These are phyloP conservation scores for Crithidia bombi DNA, from an alignment of 208 protist species.

Conservation along the genomic window DNA sequence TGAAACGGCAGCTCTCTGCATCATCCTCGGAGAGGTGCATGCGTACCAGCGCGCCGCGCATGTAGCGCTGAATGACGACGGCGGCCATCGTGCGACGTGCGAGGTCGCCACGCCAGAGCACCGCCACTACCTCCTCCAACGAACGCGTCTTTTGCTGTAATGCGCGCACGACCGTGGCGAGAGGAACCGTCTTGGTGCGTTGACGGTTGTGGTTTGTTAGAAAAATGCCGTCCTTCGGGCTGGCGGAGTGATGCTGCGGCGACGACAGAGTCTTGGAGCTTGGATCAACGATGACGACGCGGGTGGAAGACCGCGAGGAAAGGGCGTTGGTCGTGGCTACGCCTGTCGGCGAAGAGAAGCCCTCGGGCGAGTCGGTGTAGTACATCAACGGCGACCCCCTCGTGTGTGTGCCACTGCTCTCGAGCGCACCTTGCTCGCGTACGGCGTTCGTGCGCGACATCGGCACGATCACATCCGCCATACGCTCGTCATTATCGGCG, in stretches of 20 bases:
- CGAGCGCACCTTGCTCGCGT: neutral
- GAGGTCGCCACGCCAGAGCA: slow-evolving; percentile 73
- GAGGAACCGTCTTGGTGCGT: slow-evolving; percentile 5
- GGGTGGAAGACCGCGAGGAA: slow-evolving; percentile 3
- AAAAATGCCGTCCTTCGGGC: slow-evolving; percentile 4
- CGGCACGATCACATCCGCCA: slow-evolving; percentile 9
- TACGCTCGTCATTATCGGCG: neutral
- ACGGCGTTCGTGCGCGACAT: slow-evolving; percentile 19
- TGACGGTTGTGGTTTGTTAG: slow-evolving; percentile 20
- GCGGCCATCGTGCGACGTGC: slow-evolving; percentile 55
- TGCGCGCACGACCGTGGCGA: slow-evolving; percentile 53
- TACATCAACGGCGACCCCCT: neutral
- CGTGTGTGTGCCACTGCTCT: neutral
- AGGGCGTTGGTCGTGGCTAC: neutral
- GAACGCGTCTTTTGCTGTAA: slow-evolving; percentile 79
- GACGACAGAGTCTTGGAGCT: neutral
- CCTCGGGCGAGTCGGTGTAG: neutral
- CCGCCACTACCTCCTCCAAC: slow-evolving; percentile 65
- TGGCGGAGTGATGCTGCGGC: neutral
- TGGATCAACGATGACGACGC: slow-evolving; percentile 19
- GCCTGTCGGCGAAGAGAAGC: neutral
- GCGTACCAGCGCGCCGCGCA: slow-evolving; percentile 53
- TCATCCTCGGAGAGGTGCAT: slow-evolving; percentile 47
- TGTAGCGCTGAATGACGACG: slow-evolving; percentile 64
- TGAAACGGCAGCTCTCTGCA: slow-evolving; percentile 34